Evolutionary conservation across 2,329 filamentous ascomycete genomes (phyloP).

Genomic region (Nigrospora oryzae): DNA sequence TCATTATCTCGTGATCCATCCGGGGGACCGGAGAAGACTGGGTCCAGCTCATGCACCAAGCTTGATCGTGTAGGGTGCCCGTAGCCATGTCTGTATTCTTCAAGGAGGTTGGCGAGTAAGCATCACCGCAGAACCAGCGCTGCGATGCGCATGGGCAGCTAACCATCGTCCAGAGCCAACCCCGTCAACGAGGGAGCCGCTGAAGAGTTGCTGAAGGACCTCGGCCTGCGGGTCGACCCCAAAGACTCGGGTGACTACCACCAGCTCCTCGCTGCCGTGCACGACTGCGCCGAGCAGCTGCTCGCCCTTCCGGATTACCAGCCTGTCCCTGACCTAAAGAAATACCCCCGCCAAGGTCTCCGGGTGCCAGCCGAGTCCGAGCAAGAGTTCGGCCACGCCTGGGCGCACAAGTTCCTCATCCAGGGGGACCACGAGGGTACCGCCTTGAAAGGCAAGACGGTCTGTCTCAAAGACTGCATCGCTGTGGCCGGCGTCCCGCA

Average conservation of each 20-base stretch:
- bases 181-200: slow-evolving; percentile 31
- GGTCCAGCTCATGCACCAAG: no score
- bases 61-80: no score
- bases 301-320: slow-evolving; percentile 37
- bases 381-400: slow-evolving; percentile 37
- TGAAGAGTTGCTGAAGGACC: slow-evolving; percentile 21
- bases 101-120: slow-evolving; percentile 26
- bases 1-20: no score
- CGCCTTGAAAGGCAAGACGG: slow-evolving; percentile 30
- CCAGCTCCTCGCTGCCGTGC: slow-evolving; percentile 38
- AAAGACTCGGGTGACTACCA: slow-evolving; percentile 34
- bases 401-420: slow-evolving; percentile 42
- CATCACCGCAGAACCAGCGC: neutral
- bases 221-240: slow-evolving; percentile 26
- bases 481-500: slow-evolving; percentile 45
- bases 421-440: slow-evolving; percentile 16
- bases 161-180: slow-evolving; percentile 21
- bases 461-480: slow-evolving; percentile 47
- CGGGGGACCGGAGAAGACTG: no score
- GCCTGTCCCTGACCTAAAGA: slow-evolving; percentile 26
- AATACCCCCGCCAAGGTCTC: slow-evolving; percentile 35
- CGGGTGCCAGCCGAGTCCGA: slow-evolving; percentile 27
- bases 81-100: slow-evolving; percentile 27
- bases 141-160: neutral
- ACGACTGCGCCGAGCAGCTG: slow-evolving; percentile 39